Percentiles rank a stretch among this genome's conserved stretches.
Evolutionary conservation across 306 rosid species (phyloP).

Genomic region (Cercis canadensis): DNA sequence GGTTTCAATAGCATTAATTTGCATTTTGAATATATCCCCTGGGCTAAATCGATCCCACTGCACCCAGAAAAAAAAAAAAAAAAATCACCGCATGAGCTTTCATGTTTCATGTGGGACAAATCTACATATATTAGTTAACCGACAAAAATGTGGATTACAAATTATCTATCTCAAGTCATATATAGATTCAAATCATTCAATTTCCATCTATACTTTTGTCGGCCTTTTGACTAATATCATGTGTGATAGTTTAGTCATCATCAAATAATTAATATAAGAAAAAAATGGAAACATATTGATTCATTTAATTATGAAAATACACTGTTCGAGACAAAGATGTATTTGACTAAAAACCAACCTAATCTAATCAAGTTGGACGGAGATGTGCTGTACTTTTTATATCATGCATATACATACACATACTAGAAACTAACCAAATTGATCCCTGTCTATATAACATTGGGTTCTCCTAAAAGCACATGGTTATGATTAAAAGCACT

Average conservation of each 20-base stretch:
- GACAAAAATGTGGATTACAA: too few species aligned
- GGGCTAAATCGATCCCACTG: too few species aligned
- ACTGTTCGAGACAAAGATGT: slow-evolving; percentile 17
- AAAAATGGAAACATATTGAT: neutral
- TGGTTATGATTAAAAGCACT: slow-evolving; percentile 21
- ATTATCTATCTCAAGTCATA: too few species aligned
- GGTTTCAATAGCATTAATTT: too few species aligned
- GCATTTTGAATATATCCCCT: too few species aligned
- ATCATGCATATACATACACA: neutral
- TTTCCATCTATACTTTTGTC: too few species aligned
- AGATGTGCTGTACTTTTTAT: neutral
- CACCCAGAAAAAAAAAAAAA: too few species aligned
- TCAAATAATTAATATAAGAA: neutral
- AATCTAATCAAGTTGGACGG: slow-evolving; percentile 14
- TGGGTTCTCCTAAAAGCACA: neutral
- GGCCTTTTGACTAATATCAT: too few species aligned
- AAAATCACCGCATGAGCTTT: too few species aligned
- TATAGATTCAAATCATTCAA: too few species aligned
- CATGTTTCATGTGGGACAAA: too few species aligned
- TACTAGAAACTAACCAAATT: slow-evolving; percentile 20
- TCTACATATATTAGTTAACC: too few species aligned
- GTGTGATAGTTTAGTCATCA: neutral
- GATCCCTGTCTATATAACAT: neutral
- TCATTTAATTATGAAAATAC: neutral
- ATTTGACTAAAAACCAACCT: slow-evolving; percentile 6